Base-by-base conservation (phyloP, 306 rosid species). In the Adenanthera pavonina region DNA sequence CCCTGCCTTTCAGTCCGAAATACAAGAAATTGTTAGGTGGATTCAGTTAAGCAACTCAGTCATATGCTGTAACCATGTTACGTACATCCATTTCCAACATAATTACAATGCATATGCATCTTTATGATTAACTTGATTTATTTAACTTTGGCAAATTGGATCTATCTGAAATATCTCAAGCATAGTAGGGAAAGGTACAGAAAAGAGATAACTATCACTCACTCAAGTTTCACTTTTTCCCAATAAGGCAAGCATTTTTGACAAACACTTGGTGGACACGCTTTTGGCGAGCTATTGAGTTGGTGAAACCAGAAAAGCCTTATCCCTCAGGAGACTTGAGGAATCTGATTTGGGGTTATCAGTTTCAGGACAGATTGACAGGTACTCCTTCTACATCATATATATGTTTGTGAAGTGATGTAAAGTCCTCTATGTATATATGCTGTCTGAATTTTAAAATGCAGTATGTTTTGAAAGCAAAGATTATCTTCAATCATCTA, bases 311-410 rank as follows among this genome's bases (percentile, higher is more conserved):
- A 74, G 48, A 84, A 75, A 80, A 43, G 17, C 57, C 60, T 41
- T 75, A 43, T 47, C 75, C 49, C 44, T 76, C 40, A 14, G 43
- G 34, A 14, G 20, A 73, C n/a, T n/a, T 38, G 13, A 75, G 20
- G 87, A 84, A 80, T 76, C 76, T 51, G 80, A 77, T 77, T 77
- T 81, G 73, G 69, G 8, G 60, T 80, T 75, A 75, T 75, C 84
- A 66, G 36, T 52, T 49, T 19, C 49, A 15, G 41, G 38, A 67
- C 30, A 74, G 56, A 78, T 65, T 74, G 72, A 47, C 33, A 78
- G 46, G 71, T 12, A 72, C 34, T 11, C 52, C 35, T 46, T 20
- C 65, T 43, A 43, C 1, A 53, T 53, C 25, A 59, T 0, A 17
- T 9, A n/a, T 20, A 6, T 20, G 74, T 20, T 10, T 19, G 53